phyloP scores from a whole-genome alignment of 345 rosid genomes.

The Ricinus communis region DNA sequence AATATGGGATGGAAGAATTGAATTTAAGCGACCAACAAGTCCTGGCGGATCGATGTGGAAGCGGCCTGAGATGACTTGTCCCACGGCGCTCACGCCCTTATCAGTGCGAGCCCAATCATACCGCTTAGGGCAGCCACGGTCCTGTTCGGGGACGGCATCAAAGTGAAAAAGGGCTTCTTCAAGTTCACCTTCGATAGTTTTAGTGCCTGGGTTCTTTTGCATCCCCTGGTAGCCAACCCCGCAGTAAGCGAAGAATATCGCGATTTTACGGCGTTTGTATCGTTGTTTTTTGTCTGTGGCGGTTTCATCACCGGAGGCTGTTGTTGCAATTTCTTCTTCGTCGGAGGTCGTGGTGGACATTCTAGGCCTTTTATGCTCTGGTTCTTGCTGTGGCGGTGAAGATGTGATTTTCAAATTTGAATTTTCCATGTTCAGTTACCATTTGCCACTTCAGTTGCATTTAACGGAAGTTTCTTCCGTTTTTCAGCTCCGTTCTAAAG shows the following conservation, averaged over 20 bases:
- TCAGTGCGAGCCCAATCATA: slow-evolving; percentile 94
- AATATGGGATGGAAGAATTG: slow-evolving; percentile 58
- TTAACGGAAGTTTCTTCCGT: too few relatives aligned
- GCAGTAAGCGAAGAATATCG: slow-evolving; percentile 87
- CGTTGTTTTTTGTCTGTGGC: slow-evolving; percentile 38
- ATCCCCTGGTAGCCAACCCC: slow-evolving; percentile 99
- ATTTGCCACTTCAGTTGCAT: too few relatives aligned
- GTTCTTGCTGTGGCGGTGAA: slow-evolving; percentile 44
- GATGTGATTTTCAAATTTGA: slow-evolving; percentile 10
- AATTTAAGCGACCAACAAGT: slow-evolving; percentile 69
- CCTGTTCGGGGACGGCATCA: slow-evolving; percentile 84
- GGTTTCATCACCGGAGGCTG: slow-evolving; percentile 20
- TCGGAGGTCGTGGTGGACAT: slow-evolving; percentile 54
- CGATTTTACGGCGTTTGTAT: slow-evolving; percentile 86
- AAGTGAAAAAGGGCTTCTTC: slow-evolving; percentile 85
- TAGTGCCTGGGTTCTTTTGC: slow-evolving; percentile 96
- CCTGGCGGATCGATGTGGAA: slow-evolving; percentile 92
- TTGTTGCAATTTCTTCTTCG: slow-evolving; percentile 25
- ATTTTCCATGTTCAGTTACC: slow-evolving; percentile 16
- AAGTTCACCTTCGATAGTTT: slow-evolving; percentile 94
- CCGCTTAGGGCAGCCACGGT: slow-evolving; percentile 61
- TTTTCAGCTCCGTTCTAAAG: too few relatives aligned
- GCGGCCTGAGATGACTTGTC: slow-evolving; percentile 88
- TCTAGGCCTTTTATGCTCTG: slow-evolving; percentile 60
- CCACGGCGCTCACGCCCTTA: slow-evolving; percentile 96